A percentile compares a stretch with the other conserved stretches of the same genome.
Conservation (phyloP, 257 asterid species). For the Haberlea rhodopensis region DNA sequence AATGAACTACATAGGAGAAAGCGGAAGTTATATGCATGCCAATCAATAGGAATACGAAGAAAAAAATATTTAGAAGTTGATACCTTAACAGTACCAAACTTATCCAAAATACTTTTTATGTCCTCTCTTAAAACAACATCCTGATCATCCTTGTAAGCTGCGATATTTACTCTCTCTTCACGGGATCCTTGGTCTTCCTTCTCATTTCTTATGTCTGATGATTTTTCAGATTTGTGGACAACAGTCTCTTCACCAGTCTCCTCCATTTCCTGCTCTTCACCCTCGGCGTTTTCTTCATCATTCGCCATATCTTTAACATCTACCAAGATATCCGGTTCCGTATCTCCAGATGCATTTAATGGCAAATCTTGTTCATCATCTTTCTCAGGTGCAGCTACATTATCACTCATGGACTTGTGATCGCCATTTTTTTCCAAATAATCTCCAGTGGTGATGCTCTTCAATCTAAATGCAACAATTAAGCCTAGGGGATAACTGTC, state of each 20-base stretch:
- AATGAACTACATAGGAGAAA: conserved; percentile 51
- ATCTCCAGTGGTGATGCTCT: conserved; percentile 45
- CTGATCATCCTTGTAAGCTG: conserved; percentile 56
- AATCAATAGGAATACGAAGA: neutral
- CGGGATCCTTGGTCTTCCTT: conserved; percentile 40
- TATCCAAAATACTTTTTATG: conserved; percentile 56
- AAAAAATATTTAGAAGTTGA: neutral
- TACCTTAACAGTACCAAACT: conserved; percentile 89
- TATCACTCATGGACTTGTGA: conserved; percentile 29
- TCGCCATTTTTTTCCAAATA: conserved; percentile 44
- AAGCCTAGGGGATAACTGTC: conserved; percentile 86
- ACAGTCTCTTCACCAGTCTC: conserved; percentile 35
- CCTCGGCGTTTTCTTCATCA: conserved; percentile 33
- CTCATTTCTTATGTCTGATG: conserved; percentile 33
- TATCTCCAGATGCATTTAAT: conserved; percentile 32
- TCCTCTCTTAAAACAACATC: conserved; percentile 89
- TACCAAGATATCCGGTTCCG: conserved; percentile 30
- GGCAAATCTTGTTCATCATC: conserved; percentile 38
- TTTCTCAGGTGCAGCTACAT: conserved; percentile 33
- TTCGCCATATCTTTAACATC: conserved; percentile 31
- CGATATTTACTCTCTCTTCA: conserved; percentile 37
- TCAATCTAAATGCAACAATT: conserved; percentile 75
- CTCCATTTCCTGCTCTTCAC: conserved; percentile 41
- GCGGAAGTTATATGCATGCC: neutral
- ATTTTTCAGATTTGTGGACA: conserved; percentile 36